Base-by-base conservation (phyloP, 805 yeast species). In the Spathaspora sp. region DNA sequence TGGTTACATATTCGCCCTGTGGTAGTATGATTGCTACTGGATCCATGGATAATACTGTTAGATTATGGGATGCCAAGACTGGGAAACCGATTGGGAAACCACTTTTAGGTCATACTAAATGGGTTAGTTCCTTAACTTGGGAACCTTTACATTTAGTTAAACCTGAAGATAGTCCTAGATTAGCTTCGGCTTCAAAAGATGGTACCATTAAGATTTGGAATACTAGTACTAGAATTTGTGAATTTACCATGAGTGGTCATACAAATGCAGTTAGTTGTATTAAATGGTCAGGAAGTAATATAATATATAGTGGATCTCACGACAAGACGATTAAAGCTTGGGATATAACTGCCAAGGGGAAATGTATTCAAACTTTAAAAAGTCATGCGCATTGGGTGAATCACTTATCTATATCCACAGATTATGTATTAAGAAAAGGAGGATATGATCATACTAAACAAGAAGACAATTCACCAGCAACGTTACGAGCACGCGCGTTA, bases 321-420 rank as follows among this genome's bases (percentile, higher is more conserved):
- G 99, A 94, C 68, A 93, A 92, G 64, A 88, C 97, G 5, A 86
- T 94, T 57, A 87, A 85, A 67, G 89, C 88, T 1, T 94, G 99
- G 99, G 93, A 89, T 62, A 82, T 89, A 5, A 72, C 77, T 42
- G 77, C 75, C 2, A 81, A 80, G 46, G 98, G 97, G 29, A 81
- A 80, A 58, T 82, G 96, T 58, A 76, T 87, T 32, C 89, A 88
- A 64, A 84, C 90, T 2, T 73, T 94, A 57, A 85, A 85, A 65
- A 80, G 94, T 44, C 99, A 94, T 66, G 97, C 96, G 1, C 99
- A 94, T 70, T 94, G 99, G 99, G 94, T 94, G 47, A 94, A 94
- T 66, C 98, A 93, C 69, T 75, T 94, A 53, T 87, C 97, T 0
- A 73, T 94, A 43, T 88, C 96, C 1, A 93, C 98, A 0, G 99